phyloP scores from a whole-genome alignment of 768 basidiomycete genomes.

The Russula griseocarnosa region DNA sequence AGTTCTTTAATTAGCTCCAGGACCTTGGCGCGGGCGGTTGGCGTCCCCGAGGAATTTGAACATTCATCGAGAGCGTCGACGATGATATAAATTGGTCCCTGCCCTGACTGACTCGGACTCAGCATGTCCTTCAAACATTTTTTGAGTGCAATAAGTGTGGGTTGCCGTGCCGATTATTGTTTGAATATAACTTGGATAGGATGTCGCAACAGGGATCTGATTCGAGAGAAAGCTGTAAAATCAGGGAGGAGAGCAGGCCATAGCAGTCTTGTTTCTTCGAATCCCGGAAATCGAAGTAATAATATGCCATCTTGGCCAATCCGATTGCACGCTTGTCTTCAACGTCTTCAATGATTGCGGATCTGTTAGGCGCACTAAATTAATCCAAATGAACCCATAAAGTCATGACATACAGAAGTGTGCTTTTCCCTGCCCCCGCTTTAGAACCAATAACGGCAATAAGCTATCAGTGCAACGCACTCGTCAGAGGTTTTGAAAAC shows the following conservation, averaged over 20 bases:
- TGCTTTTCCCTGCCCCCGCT: conserved; percentile 21
- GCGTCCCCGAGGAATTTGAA: neutral
- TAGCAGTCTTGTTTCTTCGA: neutral
- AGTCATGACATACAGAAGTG: conserved; percentile 2
- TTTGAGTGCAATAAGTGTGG: neutral
- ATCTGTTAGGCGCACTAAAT: neutral
- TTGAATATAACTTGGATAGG: conserved; percentile 9
- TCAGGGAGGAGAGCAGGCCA: conserved; percentile 1
- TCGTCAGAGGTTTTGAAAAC: no score
- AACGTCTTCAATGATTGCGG: conserved; percentile 5
- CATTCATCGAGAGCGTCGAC: conserved; percentile 14
- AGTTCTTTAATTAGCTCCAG: neutral
- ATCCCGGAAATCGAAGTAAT: conserved; percentile 8
- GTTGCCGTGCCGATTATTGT: neutral
- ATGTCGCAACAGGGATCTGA: neutral
- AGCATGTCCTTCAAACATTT: conserved; percentile 8
- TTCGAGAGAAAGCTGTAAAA: conserved; percentile 1
- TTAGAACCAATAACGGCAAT: no score
- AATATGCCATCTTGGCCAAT: neutral
- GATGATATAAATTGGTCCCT: neutral
- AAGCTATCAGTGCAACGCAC: no score
- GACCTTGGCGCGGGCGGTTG: conserved; percentile 3
- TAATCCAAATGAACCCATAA: neutral
- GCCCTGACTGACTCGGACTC: neutral
- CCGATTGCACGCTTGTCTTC: neutral